phyloP scores from a whole-genome alignment of 2,329 filamentous ascomycete genomes.

The Alternaria brassicae region DNA sequence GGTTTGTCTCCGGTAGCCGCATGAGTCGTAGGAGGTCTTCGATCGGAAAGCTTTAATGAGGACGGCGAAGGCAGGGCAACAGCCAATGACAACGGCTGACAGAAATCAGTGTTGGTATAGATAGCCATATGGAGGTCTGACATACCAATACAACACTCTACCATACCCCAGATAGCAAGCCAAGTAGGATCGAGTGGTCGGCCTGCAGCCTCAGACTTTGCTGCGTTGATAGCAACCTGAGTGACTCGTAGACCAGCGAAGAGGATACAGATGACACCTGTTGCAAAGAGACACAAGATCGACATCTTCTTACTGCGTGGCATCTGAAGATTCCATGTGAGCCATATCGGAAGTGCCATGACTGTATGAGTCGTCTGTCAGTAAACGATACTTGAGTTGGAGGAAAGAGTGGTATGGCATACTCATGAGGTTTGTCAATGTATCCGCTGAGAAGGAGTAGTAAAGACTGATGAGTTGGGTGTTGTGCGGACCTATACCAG shows the following conservation, averaged over 20 bases:
- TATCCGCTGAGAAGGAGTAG: slow-evolving; percentile 33
- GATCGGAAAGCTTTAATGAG: slow-evolving; percentile 10
- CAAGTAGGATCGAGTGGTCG: slow-evolving; percentile 33
- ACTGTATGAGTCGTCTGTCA: slow-evolving; percentile 14
- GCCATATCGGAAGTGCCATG: slow-evolving; percentile 44
- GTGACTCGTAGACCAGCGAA: slow-evolving; percentile 32
- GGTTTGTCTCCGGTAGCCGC: slow-evolving; percentile 8
- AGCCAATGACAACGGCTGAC: slow-evolving; percentile 25
- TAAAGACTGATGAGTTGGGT: slow-evolving; percentile 35
- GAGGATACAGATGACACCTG: slow-evolving; percentile 19
- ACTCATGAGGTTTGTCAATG: slow-evolving; percentile 44
- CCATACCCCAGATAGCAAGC: slow-evolving; percentile 46
- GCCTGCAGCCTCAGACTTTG: slow-evolving; percentile 26
- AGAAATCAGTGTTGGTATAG: not conserved
- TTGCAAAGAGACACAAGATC: slow-evolving; percentile 30
- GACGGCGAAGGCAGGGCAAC: slow-evolving; percentile 24
- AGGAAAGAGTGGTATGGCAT: not conserved
- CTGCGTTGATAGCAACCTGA: slow-evolving; percentile 37
- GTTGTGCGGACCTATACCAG: slow-evolving; percentile 7
- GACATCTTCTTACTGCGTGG: slow-evolving; percentile 39
- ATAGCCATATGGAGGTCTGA: not conserved
- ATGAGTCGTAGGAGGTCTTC: slow-evolving; percentile 8
- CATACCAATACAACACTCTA: slow-evolving; percentile 42
- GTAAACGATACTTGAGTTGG: not conserved
- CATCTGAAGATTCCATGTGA: slow-evolving; percentile 47